Conservation (phyloP, 495 filamentous ascomycete genomes). For the Penicillium cataractarum region DNA sequence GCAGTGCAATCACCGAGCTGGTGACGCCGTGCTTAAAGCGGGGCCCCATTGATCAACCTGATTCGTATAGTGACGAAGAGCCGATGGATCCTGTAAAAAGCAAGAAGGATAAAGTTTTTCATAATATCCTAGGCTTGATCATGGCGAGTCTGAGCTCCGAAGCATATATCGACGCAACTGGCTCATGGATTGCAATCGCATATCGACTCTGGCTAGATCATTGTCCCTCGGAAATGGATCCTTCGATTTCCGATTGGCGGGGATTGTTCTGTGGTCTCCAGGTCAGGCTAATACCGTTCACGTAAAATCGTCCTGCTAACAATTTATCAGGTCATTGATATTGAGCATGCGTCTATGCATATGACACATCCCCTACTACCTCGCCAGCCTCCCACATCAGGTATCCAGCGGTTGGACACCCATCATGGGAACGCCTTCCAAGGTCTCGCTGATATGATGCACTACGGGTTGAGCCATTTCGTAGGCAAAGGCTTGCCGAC, state of each 20-base stretch:
- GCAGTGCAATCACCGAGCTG: constrained; percentile 40
- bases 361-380: constrained; percentile 46
- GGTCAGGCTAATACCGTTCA: constrained; percentile 18
- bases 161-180: constrained; percentile 40
- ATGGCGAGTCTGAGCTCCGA: constrained; percentile 47
- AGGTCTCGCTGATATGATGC: constrained; percentile 47
- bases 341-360: constrained; percentile 49
- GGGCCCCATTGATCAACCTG: not conserved
- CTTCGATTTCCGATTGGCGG: constrained; percentile 35
- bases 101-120: constrained; percentile 26
- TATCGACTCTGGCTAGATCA: constrained; percentile 43
- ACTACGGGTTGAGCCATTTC: constrained; percentile 44
- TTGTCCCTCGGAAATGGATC: constrained; percentile 28
- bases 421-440: constrained; percentile 38
- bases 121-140: constrained; percentile 45
- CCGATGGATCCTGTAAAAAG: not conserved
- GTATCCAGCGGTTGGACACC: constrained; percentile 30
- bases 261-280: constrained; percentile 44
- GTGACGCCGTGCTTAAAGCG: constrained; percentile 20
- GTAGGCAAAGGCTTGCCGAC: constrained; percentile 43
- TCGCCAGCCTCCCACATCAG: constrained; percentile 33
- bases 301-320: not conserved
- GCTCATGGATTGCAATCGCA: constrained; percentile 45
- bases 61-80: not conserved
- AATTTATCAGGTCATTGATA: constrained; percentile 39